Evolutionary conservation across 805 yeast genomes (phyloP), one percentile per base, ranked within the genome.

Genomic region (Scheffersomyces ergatensis): DNA sequence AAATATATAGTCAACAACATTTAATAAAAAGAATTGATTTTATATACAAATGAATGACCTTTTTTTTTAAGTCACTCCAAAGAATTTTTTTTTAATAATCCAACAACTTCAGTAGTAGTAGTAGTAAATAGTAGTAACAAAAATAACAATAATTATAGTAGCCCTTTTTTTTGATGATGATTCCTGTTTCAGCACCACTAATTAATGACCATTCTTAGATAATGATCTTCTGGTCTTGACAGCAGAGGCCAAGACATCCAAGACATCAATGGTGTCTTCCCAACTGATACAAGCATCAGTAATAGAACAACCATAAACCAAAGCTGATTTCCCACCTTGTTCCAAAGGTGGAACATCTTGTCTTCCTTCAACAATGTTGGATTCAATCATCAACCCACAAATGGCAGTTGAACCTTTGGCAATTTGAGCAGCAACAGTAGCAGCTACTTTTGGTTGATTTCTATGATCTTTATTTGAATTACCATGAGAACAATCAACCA

Each of bases 401-500:
- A 93, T 83, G 40, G 77, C 63, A 29, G 70, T 72, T 55, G 83
- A 85, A 51, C 99, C 99, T 4, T 67, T 73, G 13, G 78, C 65
- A 37, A 93, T 65, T 67, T 93, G 99, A 48, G 82, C 83, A 47
- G 89, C 85, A 43, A 93, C 80, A 33, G 70, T 77, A 19, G 77
- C 76, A 19, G 90, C 89, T 12, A 92, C 99, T 58, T 75, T 79
- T 35, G 98, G 97, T 72, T 92, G 99, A 67, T 92, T 92, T 60
- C 78, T 78, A 79, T 82, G 90, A 66, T 92, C 84, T 63, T 92
- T 92, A 60, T 76, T 81, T 27, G 97, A 88, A 74, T 92, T 92
- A 48, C 97, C 99, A 61, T 92, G 99, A 31, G 97, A 89, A 65
- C 97, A 93, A 67, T 92, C 99, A 48, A 92, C 81, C 98, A 92